Percentiles rank a stretch among this genome's conserved stretches.
These are phyloP conservation scores for Citrus hindsii DNA, from an alignment of 345 rosid genomes.

Conservation along the genomic window DNA sequence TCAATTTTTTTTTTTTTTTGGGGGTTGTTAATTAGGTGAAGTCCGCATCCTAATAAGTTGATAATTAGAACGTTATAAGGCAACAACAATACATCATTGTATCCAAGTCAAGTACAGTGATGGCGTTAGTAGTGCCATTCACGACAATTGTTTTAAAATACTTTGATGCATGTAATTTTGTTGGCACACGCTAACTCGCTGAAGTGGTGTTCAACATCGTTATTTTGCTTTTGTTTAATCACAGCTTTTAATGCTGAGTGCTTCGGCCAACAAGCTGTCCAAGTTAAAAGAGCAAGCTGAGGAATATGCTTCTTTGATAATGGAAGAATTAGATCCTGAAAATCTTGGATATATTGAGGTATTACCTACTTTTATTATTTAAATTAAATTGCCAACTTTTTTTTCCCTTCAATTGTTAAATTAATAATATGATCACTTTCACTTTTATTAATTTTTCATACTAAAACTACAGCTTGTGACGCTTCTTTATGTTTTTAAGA, in stretches of 20 bases:
- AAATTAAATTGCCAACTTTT: too few species aligned
- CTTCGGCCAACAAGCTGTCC: conserved; percentile 88
- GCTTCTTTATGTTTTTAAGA: too few species aligned
- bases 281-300: conserved; percentile 92
- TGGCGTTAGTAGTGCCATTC: background rate
- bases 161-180: background rate
- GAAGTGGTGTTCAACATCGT: background rate
- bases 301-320: conserved; percentile 84
- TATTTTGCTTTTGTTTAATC: conserved; percentile 12
- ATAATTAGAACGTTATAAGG: background rate
- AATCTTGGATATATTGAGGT: conserved; percentile 95
- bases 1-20: too few species aligned
- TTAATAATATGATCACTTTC: background rate
- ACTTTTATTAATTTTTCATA: background rate
- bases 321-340: conserved; percentile 99
- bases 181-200: background rate
- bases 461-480: too few species aligned
- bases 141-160: background rate
- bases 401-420: background rate
- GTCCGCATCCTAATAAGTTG: background rate
- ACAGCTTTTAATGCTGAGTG: conserved; percentile 95
- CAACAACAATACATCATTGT: background rate
- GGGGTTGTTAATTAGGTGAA: background rate
- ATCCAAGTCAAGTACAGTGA: background rate
- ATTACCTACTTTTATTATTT: background rate